Conservation (phyloP, 345 rosid species). For the Acer campestre region DNA sequence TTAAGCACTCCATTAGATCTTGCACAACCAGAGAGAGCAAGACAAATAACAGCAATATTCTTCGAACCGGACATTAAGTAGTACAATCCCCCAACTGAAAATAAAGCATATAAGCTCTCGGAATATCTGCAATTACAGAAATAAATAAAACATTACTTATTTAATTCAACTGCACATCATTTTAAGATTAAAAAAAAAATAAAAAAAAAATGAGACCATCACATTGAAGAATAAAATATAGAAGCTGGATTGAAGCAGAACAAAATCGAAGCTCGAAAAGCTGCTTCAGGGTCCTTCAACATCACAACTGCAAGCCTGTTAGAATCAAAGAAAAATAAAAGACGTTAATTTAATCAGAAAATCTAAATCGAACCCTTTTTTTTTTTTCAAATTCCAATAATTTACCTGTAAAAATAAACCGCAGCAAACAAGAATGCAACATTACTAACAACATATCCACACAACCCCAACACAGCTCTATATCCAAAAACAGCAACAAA, state of each 20-base stretch:
- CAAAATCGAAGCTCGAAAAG: conserved; percentile 67
- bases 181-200: background rate
- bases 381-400: background rate
- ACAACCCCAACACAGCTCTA: conserved; percentile 77
- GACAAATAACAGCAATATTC: conserved; percentile 66
- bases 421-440: conserved; percentile 61
- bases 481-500: conserved; percentile 66
- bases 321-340: conserved; percentile 12
- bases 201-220: conserved; percentile 31
- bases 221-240: conserved; percentile 85
- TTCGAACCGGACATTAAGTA: conserved; percentile 60
- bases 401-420: conserved; percentile 54
- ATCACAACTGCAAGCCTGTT: conserved; percentile 73
- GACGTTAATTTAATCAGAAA: conserved; percentile 28
- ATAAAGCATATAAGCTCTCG: conserved; percentile 76
- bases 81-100: conserved; percentile 81
- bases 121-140: conserved; percentile 66
- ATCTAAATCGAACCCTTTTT: background rate
- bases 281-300: conserved; percentile 67
- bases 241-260: conserved; percentile 96
- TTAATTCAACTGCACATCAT: background rate
- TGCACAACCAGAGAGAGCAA: conserved; percentile 87
- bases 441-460: conserved; percentile 74
- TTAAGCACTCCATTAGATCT: conserved; percentile 94
- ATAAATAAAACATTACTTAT: conserved; percentile 8